Evolutionary conservation across 371 early-diverging fungal genomes (phyloP).

Genomic region (Mucor mucedo): DNA sequence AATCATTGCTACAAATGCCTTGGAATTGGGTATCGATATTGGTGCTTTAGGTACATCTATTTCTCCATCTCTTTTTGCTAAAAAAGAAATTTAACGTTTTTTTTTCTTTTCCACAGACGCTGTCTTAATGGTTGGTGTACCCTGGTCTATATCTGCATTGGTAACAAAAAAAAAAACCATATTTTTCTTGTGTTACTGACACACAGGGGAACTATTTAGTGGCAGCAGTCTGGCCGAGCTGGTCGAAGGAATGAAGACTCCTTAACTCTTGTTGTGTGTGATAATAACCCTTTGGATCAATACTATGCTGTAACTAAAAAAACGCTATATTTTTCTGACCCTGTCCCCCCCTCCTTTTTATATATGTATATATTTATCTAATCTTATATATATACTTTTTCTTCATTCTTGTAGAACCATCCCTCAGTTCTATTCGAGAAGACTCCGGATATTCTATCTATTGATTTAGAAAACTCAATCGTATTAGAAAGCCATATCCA

Average conservation of each 20-base stretch:
- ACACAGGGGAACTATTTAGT: conserved; percentile 23
- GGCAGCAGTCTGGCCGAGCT: conserved; percentile 75
- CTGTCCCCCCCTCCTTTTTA: too few species aligned
- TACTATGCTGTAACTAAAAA: conserved; percentile 42
- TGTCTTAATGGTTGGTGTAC: conserved; percentile 64
- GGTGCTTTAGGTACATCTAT: conserved; percentile 53
- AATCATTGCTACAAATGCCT: conserved; percentile 72
- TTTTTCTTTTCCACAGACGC: conserved; percentile 41
- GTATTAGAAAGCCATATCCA: conserved; percentile 64
- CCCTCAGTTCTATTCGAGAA: conserved; percentile 56
- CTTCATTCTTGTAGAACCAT: conserved; percentile 25
- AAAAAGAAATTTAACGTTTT: background rate
- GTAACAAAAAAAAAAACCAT: conserved; percentile 22
- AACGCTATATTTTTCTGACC: too few species aligned
- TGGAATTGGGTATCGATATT: conserved; percentile 77
- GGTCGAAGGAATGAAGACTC: conserved; percentile 70
- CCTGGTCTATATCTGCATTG: conserved; percentile 56
- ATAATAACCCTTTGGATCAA: conserved; percentile 63
- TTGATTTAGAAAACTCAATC: conserved; percentile 47
- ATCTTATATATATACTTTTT: background rate
- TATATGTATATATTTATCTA: background rate
- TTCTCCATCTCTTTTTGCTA: background rate
- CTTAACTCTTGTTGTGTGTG: conserved; percentile 58
- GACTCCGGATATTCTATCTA: conserved; percentile 35
- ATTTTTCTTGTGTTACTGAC: background rate